Evolutionary conservation across 176 grass and related monocot genomes (phyloP).

Genomic region (Lolium rigidum): DNA sequence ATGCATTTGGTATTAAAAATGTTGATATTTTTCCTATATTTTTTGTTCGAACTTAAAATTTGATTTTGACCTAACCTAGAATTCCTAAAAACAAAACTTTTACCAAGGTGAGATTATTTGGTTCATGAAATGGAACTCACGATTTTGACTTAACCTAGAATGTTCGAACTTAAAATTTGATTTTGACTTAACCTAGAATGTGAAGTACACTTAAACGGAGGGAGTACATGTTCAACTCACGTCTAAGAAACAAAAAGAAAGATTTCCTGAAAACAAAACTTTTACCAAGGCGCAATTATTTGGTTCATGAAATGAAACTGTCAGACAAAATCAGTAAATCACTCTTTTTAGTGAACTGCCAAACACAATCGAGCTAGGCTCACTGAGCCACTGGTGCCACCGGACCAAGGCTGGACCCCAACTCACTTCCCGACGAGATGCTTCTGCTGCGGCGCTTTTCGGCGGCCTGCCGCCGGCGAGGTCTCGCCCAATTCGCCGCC

Average conservation of each 20-base stretch:
- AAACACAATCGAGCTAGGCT: constrained; percentile 2
- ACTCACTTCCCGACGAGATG: constrained; percentile 31
- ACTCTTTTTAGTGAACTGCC: background rate
- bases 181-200: too few relatives aligned
- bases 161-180: too few relatives aligned
- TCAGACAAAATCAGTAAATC: background rate
- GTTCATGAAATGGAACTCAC: too few relatives aligned
- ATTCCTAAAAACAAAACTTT: too few relatives aligned
- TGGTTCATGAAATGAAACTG: background rate
- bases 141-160: too few relatives aligned
- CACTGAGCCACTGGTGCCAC: background rate
- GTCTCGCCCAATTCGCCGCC: constrained; percentile 23
- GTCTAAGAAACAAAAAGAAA: background rate
- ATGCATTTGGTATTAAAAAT: too few relatives aligned
- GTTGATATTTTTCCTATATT: too few relatives aligned
- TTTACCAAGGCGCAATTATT: background rate
- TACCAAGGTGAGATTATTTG: too few relatives aligned
- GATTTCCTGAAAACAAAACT: background rate
- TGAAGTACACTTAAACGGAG: too few relatives aligned
- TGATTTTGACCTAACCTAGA: too few relatives aligned
- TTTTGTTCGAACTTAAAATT: too few relatives aligned
- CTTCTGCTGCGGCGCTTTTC: constrained; percentile 37
- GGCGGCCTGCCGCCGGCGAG: constrained; percentile 32
- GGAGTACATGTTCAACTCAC: too few relatives aligned
- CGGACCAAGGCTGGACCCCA: background rate